Percentiles rank a stretch among this genome's conserved stretches.
These are phyloP conservation scores for Colletotrichum noveboracense DNA, from an alignment of 2,329 filamentous ascomycete species.

Conservation along the genomic window DNA sequence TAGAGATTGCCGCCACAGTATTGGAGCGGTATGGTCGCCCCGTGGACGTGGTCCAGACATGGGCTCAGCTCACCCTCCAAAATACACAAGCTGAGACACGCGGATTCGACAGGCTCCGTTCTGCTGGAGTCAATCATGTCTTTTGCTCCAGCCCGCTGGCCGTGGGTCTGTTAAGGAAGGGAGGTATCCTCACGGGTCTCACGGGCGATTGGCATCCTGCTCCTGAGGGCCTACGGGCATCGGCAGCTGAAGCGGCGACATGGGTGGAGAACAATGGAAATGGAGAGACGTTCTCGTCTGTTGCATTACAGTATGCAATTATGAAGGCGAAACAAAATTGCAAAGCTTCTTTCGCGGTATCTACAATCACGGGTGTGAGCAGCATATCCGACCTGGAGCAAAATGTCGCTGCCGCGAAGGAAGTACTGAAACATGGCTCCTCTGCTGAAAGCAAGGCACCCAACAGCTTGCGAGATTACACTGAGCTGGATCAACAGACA, in stretches of 20 bases:
- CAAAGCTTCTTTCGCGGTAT: background rate
- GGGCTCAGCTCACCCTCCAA: background rate
- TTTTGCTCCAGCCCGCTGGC: background rate
- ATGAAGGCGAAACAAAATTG: background rate
- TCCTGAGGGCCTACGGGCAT: background rate
- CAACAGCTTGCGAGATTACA: background rate
- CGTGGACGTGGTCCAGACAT: background rate
- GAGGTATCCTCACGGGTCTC: background rate
- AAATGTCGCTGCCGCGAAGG: background rate
- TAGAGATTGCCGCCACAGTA: background rate
- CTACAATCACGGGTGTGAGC: background rate
- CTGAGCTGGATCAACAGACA: background rate
- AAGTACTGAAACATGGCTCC: background rate
- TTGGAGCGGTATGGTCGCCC: background rate
- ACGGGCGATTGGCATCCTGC: background rate
- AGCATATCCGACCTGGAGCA: background rate
- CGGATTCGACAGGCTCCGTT: background rate
- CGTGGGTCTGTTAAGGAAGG: background rate
- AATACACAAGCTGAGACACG: background rate
- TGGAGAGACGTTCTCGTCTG: background rate
- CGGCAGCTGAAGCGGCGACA: background rate
- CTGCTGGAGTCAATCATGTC: background rate
- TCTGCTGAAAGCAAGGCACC: background rate
- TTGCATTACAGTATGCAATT: background rate
- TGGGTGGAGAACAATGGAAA: background rate